Evolutionary conservation across 2,329 filamentous ascomycete genomes (phyloP).

Genomic region (Ophiostoma sp.): DNA sequence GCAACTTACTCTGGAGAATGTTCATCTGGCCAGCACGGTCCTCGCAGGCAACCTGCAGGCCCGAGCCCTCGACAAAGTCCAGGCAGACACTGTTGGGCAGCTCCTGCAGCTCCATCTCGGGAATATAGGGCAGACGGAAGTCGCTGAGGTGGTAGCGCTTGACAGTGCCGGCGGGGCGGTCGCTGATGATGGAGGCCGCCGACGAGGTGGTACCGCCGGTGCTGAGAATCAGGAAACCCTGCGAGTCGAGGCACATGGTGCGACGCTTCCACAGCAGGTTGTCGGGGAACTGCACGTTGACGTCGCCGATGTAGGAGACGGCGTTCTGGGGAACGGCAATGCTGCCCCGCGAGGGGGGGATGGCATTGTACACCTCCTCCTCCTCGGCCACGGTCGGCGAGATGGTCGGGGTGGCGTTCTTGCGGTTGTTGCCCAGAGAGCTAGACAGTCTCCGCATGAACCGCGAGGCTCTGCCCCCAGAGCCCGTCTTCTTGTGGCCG

Average conservation of each 20-base stretch:
- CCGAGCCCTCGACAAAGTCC: slow-evolving; percentile 56
- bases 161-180: slow-evolving; percentile 44
- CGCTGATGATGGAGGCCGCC: slow-evolving; percentile 37
- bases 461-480: slow-evolving; percentile 42
- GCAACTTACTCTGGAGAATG: slow-evolving; percentile 39
- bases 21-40: slow-evolving; percentile 14
- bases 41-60: slow-evolving; percentile 55
- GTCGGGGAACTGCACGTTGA: slow-evolving; percentile 96
- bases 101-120: slow-evolving; percentile 88
- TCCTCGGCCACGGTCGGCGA: slow-evolving; percentile 50
- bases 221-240: slow-evolving; percentile 77
- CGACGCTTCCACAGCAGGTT: slow-evolving; percentile 94
- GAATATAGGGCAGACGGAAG: slow-evolving; percentile 71
- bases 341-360: slow-evolving; percentile 20
- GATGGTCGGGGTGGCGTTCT: slow-evolving; percentile 42
- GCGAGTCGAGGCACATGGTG: slow-evolving; percentile 75
- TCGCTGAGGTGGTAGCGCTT: slow-evolving; percentile 84
- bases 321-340: slow-evolving; percentile 36
- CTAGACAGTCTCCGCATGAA: slow-evolving; percentile 56
- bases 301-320: slow-evolving; percentile 71
- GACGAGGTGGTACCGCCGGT: slow-evolving; percentile 53
- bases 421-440: slow-evolving; percentile 45
- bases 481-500: slow-evolving; percentile 35
- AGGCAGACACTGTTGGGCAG: slow-evolving; percentile 75
- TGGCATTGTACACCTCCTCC: slow-evolving; percentile 32